These are phyloP conservation scores for Nemania sp. DNA, from an alignment of 2,329 filamentous ascomycete genomes.

Conservation along the genomic window DNA sequence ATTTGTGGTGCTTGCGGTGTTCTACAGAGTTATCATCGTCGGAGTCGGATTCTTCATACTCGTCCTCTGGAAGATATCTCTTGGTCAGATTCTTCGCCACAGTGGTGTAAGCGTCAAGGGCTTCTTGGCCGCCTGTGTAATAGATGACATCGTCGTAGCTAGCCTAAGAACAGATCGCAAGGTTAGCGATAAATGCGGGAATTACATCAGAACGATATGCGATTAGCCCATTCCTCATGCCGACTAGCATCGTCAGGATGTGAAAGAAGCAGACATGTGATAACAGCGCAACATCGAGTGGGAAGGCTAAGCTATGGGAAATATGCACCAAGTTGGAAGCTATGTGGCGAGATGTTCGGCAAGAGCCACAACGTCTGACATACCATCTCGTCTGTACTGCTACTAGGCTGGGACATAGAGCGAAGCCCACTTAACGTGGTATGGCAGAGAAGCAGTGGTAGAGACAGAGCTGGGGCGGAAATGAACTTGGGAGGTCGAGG, in stretches of 20 bases:
- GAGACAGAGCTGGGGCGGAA: neutral
- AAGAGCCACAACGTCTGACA: slow-evolving; percentile 13
- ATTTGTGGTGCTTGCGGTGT: slow-evolving; percentile 13
- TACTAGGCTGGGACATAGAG: neutral
- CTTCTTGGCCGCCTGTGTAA: slow-evolving; percentile 32
- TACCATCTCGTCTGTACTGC: slow-evolving; percentile 27
- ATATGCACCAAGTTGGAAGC: neutral
- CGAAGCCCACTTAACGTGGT: neutral
- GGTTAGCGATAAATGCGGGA: slow-evolving; percentile 7
- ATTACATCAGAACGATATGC: neutral
- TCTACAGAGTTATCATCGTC: slow-evolving; percentile 19
- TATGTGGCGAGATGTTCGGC: neutral
- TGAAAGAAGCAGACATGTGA: neutral
- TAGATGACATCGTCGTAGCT: slow-evolving; percentile 37
- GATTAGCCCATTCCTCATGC: neutral
- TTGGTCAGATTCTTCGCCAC: slow-evolving; percentile 15
- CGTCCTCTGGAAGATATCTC: slow-evolving; percentile 31
- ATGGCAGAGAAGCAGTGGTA: neutral
- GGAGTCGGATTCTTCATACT: slow-evolving; percentile 32
- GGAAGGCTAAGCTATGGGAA: neutral
- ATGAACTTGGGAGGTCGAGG: neutral
- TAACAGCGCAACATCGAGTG: neutral
- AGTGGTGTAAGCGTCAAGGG: slow-evolving; percentile 31
- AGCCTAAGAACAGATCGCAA: slow-evolving; percentile 29
- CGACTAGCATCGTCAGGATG: neutral